These are phyloP conservation scores for Cadophora luteo-olivacea DNA, from an alignment of 2,329 filamentous ascomycete species.

Conservation along the genomic window DNA sequence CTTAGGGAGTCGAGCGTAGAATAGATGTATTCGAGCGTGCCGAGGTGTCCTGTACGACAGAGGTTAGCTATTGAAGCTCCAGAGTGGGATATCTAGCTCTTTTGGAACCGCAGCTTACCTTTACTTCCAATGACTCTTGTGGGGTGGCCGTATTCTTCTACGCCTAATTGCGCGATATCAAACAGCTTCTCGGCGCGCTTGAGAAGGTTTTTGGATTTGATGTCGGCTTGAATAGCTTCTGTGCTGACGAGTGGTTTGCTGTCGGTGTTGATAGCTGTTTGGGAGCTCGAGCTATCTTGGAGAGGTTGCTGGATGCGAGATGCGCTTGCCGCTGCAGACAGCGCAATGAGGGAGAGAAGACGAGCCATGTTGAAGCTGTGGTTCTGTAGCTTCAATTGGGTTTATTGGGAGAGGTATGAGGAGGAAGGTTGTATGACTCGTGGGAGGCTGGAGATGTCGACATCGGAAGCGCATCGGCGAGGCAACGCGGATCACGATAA, in stretches of 20 bases:
- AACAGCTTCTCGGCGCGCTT: conserved; percentile 66
- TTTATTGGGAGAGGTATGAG: neutral
- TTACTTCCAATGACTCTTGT: conserved; percentile 74
- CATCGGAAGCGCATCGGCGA: conserved; percentile 16
- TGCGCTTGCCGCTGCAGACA: conserved; percentile 30
- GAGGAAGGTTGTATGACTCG: neutral
- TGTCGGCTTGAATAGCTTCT: conserved; percentile 60
- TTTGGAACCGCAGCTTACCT: conserved; percentile 49
- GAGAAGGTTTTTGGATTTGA: conserved; percentile 62
- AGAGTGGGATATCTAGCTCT: conserved; percentile 9
- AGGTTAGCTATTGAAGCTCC: conserved; percentile 19
- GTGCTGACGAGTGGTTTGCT: conserved; percentile 52
- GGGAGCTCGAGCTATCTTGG: conserved; percentile 28
- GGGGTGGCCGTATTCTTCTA: conserved; percentile 69
- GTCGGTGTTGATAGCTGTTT: conserved; percentile 37
- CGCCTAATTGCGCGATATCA: conserved; percentile 63
- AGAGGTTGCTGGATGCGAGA: conserved; percentile 34
- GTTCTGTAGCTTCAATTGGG: neutral
- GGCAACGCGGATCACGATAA: conserved; percentile 22
- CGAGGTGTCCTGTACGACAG: conserved; percentile 60
- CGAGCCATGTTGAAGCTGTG: conserved; percentile 29
- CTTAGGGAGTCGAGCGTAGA: conserved; percentile 59
- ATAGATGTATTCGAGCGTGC: conserved; percentile 68
- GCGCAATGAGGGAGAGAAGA: conserved; percentile 24
- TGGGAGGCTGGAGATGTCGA: conserved; percentile 6